A percentile compares a stretch with the other conserved stretches of the same genome.
Evolutionary conservation across 768 basidiomycete genomes (phyloP).

Genomic region (Myochromella boudieri): DNA sequence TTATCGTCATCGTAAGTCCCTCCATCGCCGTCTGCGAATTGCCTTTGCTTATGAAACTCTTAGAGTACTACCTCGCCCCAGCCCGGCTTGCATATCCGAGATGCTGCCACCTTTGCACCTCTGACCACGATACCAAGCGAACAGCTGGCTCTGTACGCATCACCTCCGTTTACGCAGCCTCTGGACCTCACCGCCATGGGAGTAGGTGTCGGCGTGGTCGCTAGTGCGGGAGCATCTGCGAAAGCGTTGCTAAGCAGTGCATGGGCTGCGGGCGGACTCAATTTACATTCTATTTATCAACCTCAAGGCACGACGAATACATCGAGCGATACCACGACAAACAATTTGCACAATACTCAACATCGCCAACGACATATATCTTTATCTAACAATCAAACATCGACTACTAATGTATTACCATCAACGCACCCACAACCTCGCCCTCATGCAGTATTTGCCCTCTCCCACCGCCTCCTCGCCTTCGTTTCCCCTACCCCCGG

Average conservation of each 20-base stretch:
- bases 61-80: constrained; percentile 62
- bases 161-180: constrained; percentile 25
- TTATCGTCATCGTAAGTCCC: constrained; percentile 59
- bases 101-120: constrained; percentile 49
- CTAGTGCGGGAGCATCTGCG: constrained; percentile 1
- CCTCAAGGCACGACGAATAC: too few species aligned
- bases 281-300: too few species aligned
- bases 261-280: constrained; percentile 9
- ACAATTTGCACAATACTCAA: too few species aligned
- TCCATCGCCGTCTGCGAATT: constrained; percentile 2
- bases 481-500: constrained; percentile 43
- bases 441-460: constrained; percentile 55
- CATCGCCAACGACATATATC: too few species aligned
- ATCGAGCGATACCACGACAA: too few species aligned
- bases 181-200: neutral
- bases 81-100: constrained; percentile 56
- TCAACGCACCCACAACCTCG: constrained; percentile 4
- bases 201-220: constrained; percentile 9
- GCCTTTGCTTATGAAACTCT: neutral
- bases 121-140: constrained; percentile 50
- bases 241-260: constrained; percentile 12
- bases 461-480: constrained; percentile 64
- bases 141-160: constrained; percentile 44
- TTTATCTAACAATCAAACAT: neutral
- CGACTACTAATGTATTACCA: neutral